Percentiles rank a stretch among this genome's conserved stretches.
phyloP scores from a whole-genome alignment of 345 rosid species.

The Punica granatum region DNA sequence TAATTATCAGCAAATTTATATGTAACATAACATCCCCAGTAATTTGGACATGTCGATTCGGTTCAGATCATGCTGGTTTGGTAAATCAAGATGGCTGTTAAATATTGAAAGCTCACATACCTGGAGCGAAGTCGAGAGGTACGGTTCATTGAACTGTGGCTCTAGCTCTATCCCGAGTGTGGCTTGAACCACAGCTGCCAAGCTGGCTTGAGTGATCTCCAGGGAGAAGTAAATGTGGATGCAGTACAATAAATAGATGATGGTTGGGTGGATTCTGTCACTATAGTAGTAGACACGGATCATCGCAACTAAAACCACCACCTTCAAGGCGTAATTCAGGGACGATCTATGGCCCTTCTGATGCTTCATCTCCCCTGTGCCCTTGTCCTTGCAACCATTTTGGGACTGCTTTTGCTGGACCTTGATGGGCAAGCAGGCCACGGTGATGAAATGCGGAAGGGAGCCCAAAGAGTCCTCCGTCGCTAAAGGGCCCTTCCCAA shows the following conservation, averaged over 20 bases:
- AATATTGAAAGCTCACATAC: no score
- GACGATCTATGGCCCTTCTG: constrained; percentile 6
- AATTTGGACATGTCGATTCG: no score
- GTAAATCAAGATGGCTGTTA: no score
- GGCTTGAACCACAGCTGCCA: constrained; percentile 31
- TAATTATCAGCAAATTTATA: no score
- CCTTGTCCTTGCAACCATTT: constrained; percentile 20
- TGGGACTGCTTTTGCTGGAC: constrained; percentile 21
- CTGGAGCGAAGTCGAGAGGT: constrained; percentile 56
- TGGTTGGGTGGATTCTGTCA: constrained; percentile 23
- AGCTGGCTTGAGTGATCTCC: constrained; percentile 31
- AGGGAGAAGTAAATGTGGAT: constrained; percentile 34
- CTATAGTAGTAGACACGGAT: constrained; percentile 16
- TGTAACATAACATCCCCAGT: no score
- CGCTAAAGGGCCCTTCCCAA: constrained; percentile 21
- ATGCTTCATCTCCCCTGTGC: constrained; percentile 11
- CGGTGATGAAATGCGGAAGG: constrained; percentile 33
- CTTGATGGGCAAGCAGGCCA: constrained; percentile 57
- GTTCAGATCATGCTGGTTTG: no score
- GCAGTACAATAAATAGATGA: constrained; percentile 24
- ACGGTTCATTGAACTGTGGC: constrained; percentile 51
- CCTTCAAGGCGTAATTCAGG: constrained; percentile 28
- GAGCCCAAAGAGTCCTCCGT: constrained; percentile 17
- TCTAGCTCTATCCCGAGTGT: constrained; percentile 26
- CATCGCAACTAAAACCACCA: constrained; percentile 21